Conservation (phyloP, 768 basidiomycete genomes). For the Podaxis pistillaris region DNA sequence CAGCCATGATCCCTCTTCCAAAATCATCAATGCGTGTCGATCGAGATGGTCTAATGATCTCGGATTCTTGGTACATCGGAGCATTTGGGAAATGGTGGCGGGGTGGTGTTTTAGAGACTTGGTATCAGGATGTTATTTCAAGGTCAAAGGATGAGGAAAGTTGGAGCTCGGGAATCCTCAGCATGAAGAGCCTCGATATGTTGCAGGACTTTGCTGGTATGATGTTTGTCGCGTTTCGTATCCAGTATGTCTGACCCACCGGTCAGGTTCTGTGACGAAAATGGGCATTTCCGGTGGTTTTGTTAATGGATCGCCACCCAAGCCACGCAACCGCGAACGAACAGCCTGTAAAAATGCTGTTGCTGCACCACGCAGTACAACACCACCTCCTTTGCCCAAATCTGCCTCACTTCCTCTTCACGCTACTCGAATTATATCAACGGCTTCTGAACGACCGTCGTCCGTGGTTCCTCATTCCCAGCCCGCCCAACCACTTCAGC, state of each 20-base stretch:
- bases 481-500: slow-evolving; percentile 25
- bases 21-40: slow-evolving; percentile 36
- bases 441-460: slow-evolving; percentile 29
- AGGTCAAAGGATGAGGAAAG: slow-evolving; percentile 68
- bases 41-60: slow-evolving; percentile 50
- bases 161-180: slow-evolving; percentile 76
- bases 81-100: slow-evolving; percentile 92
- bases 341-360: slow-evolving; percentile 39
- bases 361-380: slow-evolving; percentile 55
- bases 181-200: slow-evolving; percentile 70
- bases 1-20: slow-evolving; percentile 63
- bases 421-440: slow-evolving; percentile 43
- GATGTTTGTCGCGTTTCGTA: slow-evolving; percentile 18
- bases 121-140: slow-evolving; percentile 69
- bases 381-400: slow-evolving; percentile 83
- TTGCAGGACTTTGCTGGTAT: slow-evolving; percentile 67
- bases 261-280: slow-evolving; percentile 49
- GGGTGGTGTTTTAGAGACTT: slow-evolving; percentile 77
- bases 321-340: slow-evolving; percentile 55
- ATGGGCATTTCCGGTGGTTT: slow-evolving; percentile 44
- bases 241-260: slow-evolving; percentile 9
- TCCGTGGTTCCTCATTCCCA: slow-evolving; percentile 24
- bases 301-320: slow-evolving; percentile 51
- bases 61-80: slow-evolving; percentile 88
- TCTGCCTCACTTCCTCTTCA: slow-evolving; percentile 79